These are phyloP conservation scores for Viola pubescens DNA, from an alignment of 441 rosid genomes.

Conservation along the genomic window DNA sequence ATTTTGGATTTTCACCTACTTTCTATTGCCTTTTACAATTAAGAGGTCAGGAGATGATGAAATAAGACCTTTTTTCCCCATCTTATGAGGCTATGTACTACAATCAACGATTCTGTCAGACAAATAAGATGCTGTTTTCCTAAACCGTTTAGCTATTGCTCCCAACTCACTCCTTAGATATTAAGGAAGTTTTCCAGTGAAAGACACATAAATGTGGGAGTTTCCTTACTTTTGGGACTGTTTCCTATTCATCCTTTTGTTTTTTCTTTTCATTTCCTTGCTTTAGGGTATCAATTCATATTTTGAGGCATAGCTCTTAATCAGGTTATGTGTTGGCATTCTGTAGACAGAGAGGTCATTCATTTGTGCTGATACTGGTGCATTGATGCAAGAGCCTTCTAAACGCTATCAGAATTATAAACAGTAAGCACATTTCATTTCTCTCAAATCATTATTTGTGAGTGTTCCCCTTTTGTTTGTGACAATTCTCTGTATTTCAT, in stretches of 20 bases:
- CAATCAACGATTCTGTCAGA: not conserved
- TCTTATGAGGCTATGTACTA: not conserved
- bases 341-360: slow-evolving; percentile 82
- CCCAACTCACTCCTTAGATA: not conserved
- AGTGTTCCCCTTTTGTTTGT: not conserved
- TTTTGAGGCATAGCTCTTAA: slow-evolving; percentile 2
- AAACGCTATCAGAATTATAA: slow-evolving; percentile 56
- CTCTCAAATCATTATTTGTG: not conserved
- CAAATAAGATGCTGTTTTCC: not conserved
- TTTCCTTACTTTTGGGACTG: not conserved
- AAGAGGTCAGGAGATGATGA: not conserved
- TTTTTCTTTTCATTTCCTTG: not conserved
- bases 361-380: slow-evolving; percentile 90
- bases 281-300: not conserved
- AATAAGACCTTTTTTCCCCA: not conserved
- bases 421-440: slow-evolving; percentile 37
- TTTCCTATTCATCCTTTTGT: not conserved
- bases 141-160: not conserved
- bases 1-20: slow-evolving; percentile 1
- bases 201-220: not conserved
- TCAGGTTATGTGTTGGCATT: slow-evolving; percentile 5
- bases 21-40: not conserved
- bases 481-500: not conserved
- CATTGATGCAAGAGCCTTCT: slow-evolving; percentile 57
- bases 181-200: not conserved